A percentile compares a stretch with the other conserved stretches of the same genome.
Conservation (phyloP, 2,329 filamentous ascomycete genomes). For the Aspergillus quadricinctus region DNA sequence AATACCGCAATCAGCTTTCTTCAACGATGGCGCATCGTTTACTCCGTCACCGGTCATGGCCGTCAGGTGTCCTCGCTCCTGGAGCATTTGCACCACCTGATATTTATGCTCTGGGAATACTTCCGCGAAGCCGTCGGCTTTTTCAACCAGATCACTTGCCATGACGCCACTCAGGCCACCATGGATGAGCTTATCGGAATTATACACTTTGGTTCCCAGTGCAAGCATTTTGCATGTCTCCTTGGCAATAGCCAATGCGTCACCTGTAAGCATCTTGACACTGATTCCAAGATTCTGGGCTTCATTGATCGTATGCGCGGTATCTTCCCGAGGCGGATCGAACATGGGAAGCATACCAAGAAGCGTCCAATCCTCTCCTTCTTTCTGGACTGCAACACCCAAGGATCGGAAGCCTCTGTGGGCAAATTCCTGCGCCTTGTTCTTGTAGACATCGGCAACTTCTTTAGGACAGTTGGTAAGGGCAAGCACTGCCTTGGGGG, state of each 20-base stretch:
- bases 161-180: conserved; percentile 68
- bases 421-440: conserved; percentile 70
- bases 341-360: conserved; percentile 77
- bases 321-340: conserved; percentile 74
- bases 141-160: conserved; percentile 71
- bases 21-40: conserved; percentile 69
- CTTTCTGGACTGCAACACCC: conserved; percentile 73
- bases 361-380: conserved; percentile 67
- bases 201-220: conserved; percentile 74
- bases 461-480: conserved; percentile 64
- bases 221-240: conserved; percentile 79
- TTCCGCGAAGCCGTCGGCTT: conserved; percentile 69
- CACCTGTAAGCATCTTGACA: conserved; percentile 78
- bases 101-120: conserved; percentile 75
- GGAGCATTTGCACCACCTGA: conserved; percentile 70
- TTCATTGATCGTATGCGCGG: conserved; percentile 71
- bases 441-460: conserved; percentile 61
- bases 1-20: conserved; percentile 71
- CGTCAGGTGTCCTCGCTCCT: conserved; percentile 67
- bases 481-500: conserved; percentile 68
- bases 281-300: conserved; percentile 70
- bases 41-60: conserved; percentile 74
- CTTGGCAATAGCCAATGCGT: conserved; percentile 74
- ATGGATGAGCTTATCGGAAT: conserved; percentile 72
- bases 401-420: conserved; percentile 74